These are phyloP conservation scores for Tanozyma kutaoensis DNA, from an alignment of 805 yeast genomes.

Conservation along the genomic window DNA sequence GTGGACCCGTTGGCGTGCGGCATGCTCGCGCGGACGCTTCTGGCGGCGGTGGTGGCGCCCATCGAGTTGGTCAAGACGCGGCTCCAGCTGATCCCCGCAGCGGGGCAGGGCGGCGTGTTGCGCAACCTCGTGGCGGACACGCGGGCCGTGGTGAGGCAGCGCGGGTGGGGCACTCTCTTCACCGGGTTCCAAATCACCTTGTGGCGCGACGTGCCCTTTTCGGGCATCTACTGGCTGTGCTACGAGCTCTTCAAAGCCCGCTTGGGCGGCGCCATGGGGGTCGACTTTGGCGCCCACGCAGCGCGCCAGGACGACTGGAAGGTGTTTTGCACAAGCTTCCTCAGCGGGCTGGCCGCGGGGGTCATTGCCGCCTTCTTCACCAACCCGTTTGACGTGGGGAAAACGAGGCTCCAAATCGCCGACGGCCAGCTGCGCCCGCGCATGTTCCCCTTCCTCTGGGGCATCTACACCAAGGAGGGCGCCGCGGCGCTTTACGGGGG, in stretches of 20 bases:
- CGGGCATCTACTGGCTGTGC: constrained; percentile 88
- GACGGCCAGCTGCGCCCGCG: constrained; percentile 14
- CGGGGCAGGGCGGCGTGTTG: constrained; percentile 16
- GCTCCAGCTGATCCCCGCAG: constrained; percentile 72
- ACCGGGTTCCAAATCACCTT: constrained; percentile 78
- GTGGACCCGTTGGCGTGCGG: constrained; percentile 81
- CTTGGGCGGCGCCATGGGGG: constrained; percentile 10
- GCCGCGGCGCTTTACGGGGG: constrained; percentile 79
- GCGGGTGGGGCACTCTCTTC: constrained; percentile 59
- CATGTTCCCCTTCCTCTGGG: constrained; percentile 57
- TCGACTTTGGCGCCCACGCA: constrained; percentile 8
- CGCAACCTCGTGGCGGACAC: constrained; percentile 42
- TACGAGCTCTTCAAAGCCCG: constrained; percentile 41
- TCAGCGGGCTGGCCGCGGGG: constrained; percentile 80
- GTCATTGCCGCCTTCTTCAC: constrained; percentile 75
- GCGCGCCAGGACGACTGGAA: constrained; percentile 18
- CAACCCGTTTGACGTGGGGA: constrained; percentile 95
- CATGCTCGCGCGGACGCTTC: constrained; percentile 63
- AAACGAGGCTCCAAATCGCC: constrained; percentile 70
- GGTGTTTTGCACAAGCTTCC: constrained; percentile 50
- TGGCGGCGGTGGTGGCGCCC: constrained; percentile 82
- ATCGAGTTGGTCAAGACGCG: constrained; percentile 79
- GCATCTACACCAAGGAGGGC: constrained; percentile 66
- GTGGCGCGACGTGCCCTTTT: constrained; percentile 96
- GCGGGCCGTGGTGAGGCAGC: constrained; percentile 29